phyloP scores from a whole-genome alignment of 371 early-diverging fungal species.

The Zopfochytrium polystomum region DNA sequence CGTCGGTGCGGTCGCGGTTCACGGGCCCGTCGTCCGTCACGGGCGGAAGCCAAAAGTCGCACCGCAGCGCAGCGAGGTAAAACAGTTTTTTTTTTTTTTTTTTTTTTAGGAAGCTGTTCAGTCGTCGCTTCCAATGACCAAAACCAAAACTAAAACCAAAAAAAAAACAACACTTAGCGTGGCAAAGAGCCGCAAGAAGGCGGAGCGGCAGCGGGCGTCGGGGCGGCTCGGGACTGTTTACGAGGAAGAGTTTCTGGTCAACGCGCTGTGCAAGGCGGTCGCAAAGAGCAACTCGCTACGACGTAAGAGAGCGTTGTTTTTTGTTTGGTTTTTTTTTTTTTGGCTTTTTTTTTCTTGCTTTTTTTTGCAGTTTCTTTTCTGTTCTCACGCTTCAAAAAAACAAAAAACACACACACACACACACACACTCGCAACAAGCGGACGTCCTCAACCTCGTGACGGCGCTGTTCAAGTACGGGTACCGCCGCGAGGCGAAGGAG shows the following conservation, averaged over 20 bases:
- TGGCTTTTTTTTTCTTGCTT: too few species aligned
- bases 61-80: too few species aligned
- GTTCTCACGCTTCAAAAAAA: too few species aligned
- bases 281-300: slow-evolving; percentile 25
- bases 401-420: too few species aligned
- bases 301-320: slow-evolving; percentile 9
- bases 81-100: too few species aligned
- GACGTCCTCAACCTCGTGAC: slow-evolving; percentile 27
- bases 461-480: slow-evolving; percentile 17
- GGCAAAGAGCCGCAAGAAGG: slow-evolving; percentile 65
- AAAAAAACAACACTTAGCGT: too few species aligned
- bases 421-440: background rate
- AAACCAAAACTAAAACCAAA: too few species aligned
- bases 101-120: too few species aligned
- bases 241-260: slow-evolving; percentile 81
- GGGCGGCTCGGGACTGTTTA: slow-evolving; percentile 82
- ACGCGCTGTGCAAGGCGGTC: slow-evolving; percentile 24
- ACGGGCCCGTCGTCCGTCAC: slow-evolving; percentile 18
- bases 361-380: too few species aligned
- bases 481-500: slow-evolving; percentile 16
- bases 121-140: background rate
- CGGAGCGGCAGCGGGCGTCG: slow-evolving; percentile 71
- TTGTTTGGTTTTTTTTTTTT: background rate
- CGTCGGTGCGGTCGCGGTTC: slow-evolving; percentile 20
- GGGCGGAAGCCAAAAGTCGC: slow-evolving; percentile 7